These are phyloP conservation scores for Tinospora cordifolia DNA, from an alignment of 164 flowering plant genomes.

Conservation along the genomic window DNA sequence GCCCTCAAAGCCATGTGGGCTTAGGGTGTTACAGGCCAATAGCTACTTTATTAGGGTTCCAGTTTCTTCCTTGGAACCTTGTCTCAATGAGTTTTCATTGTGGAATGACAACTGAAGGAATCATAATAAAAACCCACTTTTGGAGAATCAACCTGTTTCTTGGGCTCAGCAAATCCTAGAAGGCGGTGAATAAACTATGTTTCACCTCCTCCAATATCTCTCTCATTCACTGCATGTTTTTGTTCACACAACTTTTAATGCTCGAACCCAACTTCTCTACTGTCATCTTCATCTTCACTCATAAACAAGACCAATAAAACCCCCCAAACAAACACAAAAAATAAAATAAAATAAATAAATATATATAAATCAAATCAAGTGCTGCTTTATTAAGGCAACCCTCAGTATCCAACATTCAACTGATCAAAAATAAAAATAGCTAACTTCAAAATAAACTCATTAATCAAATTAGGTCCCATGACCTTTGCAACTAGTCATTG, in stretches of 20 bases:
- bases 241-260: slow-evolving; percentile 20
- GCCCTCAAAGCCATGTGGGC: no score
- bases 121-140: slow-evolving; percentile 33
- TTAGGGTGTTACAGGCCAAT: no score
- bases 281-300: slow-evolving; percentile 21
- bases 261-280: slow-evolving; percentile 3
- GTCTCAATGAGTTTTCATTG: slow-evolving; percentile 30
- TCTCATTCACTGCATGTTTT: slow-evolving; percentile 7
- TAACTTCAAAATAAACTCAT: no score
- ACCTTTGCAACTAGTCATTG: no score
- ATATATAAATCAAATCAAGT: no score
- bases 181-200: background rate
- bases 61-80: slow-evolving; percentile 17
- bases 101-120: slow-evolving; percentile 25
- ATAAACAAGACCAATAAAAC: background rate
- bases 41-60: slow-evolving; percentile 59
- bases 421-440: no score
- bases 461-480: no score
- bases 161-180: slow-evolving; percentile 6
- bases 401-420: no score
- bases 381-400: no score
- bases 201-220: slow-evolving; percentile 17
- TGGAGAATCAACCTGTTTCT: slow-evolving; percentile 20
- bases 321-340: no score
- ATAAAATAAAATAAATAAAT: no score